Evolutionary conservation across 2,329 filamentous ascomycete species (phyloP).

Genomic region (Colletotrichum spaethianum): DNA sequence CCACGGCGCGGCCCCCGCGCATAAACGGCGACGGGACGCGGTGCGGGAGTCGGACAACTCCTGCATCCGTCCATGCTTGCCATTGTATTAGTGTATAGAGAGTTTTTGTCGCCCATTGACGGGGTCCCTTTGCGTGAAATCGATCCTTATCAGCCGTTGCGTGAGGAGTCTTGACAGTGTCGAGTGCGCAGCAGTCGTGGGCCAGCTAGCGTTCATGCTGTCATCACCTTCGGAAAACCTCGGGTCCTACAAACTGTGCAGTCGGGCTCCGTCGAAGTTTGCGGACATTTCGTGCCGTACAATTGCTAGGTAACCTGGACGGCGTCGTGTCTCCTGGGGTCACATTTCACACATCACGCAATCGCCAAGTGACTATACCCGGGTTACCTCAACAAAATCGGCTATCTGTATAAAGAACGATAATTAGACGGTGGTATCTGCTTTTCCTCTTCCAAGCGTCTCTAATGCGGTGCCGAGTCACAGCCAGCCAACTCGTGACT

Average conservation of each 20-base stretch:
- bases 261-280: not conserved
- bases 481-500: slow-evolving; percentile 8
- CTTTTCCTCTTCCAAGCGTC: slow-evolving; percentile 37
- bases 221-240: not conserved
- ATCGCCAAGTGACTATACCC: not conserved
- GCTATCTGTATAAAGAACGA: slow-evolving; percentile 31
- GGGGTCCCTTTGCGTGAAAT: not conserved
- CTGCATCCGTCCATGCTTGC: slow-evolving; percentile 32
- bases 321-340: not conserved
- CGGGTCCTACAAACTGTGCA: not conserved
- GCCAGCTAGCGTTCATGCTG: not conserved
- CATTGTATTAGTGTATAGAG: slow-evolving; percentile 57
- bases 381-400: not conserved
- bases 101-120: slow-evolving; percentile 41
- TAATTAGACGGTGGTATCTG: slow-evolving; percentile 37
- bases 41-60: slow-evolving; percentile 29
- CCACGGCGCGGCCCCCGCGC: slow-evolving; percentile 30
- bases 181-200: not conserved
- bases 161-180: not conserved
- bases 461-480: slow-evolving; percentile 35
- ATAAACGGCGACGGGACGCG: slow-evolving; percentile 44
- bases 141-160: not conserved
- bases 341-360: not conserved
- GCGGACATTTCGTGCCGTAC: not conserved
- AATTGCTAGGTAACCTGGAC: not conserved